These are phyloP conservation scores for Hortaea werneckii DNA, from an alignment of 2,329 filamentous ascomycete species.

Conservation along the genomic window DNA sequence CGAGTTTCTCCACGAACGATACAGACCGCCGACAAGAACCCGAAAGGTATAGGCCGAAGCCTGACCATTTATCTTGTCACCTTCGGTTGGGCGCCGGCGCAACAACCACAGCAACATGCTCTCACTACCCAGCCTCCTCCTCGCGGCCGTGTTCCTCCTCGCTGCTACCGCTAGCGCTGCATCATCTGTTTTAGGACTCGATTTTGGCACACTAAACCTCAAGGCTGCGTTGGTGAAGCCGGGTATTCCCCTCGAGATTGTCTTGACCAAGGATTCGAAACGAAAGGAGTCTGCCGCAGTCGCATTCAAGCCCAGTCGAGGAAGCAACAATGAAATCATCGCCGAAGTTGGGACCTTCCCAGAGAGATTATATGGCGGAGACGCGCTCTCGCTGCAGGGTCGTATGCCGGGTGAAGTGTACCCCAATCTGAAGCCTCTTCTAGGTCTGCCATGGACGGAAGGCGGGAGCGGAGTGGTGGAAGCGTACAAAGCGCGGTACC, in stretches of 20 bases:
- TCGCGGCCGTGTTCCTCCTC: conserved; percentile 43
- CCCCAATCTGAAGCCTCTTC: conserved; percentile 79
- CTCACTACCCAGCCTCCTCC: conserved; percentile 10
- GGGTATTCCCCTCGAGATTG: conserved; percentile 92
- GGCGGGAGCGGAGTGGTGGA: conserved; percentile 51
- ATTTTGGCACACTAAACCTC: conserved; percentile 93
- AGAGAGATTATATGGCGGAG: conserved; percentile 82
- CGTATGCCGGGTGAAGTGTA: conserved; percentile 91
- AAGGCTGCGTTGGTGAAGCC: conserved; percentile 95
- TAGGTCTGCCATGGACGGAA: conserved; percentile 51
- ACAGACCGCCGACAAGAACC: background rate
- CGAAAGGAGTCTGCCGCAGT: conserved; percentile 88
- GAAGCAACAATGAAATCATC: conserved; percentile 45
- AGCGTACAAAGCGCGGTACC: conserved; percentile 66
- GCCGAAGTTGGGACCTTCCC: conserved; percentile 50
- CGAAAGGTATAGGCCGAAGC: background rate
- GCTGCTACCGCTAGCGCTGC: conserved; percentile 49
- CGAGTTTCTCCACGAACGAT: background rate
- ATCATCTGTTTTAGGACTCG: conserved; percentile 79
- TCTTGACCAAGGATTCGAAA: conserved; percentile 94
- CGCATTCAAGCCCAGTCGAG: conserved; percentile 78
- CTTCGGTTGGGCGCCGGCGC: conserved; percentile 14
- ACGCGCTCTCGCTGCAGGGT: conserved; percentile 76
- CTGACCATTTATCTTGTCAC: conserved; percentile 11
- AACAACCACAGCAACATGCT: conserved; percentile 12